Base-by-base conservation (phyloP, 225 moss, liverwort and hornwort genomes). In the Physcomitrium patens region DNA sequence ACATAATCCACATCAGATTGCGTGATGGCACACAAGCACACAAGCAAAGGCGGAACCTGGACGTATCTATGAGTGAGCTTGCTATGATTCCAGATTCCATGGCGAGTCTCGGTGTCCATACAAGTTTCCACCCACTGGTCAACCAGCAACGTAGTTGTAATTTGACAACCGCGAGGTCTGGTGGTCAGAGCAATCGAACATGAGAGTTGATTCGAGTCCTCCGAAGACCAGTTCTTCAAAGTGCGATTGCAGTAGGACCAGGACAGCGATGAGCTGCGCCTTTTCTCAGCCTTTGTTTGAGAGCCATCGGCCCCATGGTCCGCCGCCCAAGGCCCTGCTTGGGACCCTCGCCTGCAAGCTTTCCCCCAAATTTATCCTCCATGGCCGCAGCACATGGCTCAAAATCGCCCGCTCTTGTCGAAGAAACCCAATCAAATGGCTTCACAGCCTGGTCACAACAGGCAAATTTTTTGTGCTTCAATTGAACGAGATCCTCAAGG, bases 301-400 rank as follows among this genome's bases (percentile, higher is more conserved):
- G 71, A 67, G 61, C 73, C 59, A 51, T 64, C 58, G 53, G 68
- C 56, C 44, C 44, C 44, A 37, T 68, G 68, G 83, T 49, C 79
- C 72, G 83, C 72, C 68, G 79, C 64, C 76, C 79, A 27, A 63
- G 83, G 72, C 76, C 83, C 83, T 79, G 79, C 76, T 18, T 83
- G 43, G 60, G 73, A 69, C 74, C 78, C 71, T 66, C 54, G 28
- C 52, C 67, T 54, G 46, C 64, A 43, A 42, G 37, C 15, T 48
- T 28, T 44, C 70, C 60, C 60, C 81, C 61, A 46, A 53, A 53
- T 68, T 60, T 59, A 31, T 72, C 68, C 72, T 37, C 69, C 74
- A 74, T 51, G 16, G 74, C 28, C 64, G 27, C 52, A 63, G 76
- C 52, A 51, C 71, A 46, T 46, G 44, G 66, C 51, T 73, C 77